These are phyloP conservation scores for Candida sanyiensis DNA, from an alignment of 805 yeast species.

Conservation along the genomic window DNA sequence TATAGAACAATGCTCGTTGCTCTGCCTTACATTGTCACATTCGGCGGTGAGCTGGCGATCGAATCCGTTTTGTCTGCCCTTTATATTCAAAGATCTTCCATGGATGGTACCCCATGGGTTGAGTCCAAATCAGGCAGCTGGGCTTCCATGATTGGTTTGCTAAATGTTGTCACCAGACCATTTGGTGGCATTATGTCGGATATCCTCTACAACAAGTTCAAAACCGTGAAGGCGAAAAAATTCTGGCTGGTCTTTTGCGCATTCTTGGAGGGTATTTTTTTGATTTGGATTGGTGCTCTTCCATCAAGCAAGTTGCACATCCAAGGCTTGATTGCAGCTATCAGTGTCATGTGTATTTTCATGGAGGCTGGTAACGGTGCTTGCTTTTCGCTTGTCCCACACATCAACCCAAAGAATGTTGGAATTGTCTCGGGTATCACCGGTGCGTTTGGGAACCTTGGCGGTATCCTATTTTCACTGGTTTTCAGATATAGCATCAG, in stretches of 20 bases:
- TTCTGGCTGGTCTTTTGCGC: constrained; percentile 29
- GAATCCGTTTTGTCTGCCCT: constrained; percentile 25
- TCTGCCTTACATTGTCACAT: constrained; percentile 25
- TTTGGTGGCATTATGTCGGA: constrained; percentile 28
- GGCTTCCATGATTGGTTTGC: constrained; percentile 30
- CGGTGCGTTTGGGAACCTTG: constrained; percentile 33
- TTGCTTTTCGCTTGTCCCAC: constrained; percentile 31
- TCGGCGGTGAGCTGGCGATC: constrained; percentile 29
- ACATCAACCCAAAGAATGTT: constrained; percentile 29
- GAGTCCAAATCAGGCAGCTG: constrained; percentile 26
- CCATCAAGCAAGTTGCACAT: constrained; percentile 21
- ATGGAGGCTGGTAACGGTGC: constrained; percentile 38
- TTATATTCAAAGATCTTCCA: constrained; percentile 17
- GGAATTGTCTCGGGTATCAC: constrained; percentile 34
- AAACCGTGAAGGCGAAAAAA: constrained; percentile 29
- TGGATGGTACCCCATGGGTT: constrained; percentile 15
- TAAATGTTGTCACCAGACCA: constrained; percentile 29
- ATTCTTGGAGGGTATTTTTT: constrained; percentile 29
- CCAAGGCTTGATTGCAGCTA: constrained; percentile 27
- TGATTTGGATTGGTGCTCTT: constrained; percentile 32
- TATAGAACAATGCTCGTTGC: constrained; percentile 28
- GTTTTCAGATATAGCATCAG: constrained; percentile 29
- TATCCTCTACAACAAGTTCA: constrained; percentile 24
- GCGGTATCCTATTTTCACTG: constrained; percentile 32
- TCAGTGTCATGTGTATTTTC: constrained; percentile 28